phyloP scores from a whole-genome alignment of 306 rosid species.

The Vigna trinervia region DNA sequence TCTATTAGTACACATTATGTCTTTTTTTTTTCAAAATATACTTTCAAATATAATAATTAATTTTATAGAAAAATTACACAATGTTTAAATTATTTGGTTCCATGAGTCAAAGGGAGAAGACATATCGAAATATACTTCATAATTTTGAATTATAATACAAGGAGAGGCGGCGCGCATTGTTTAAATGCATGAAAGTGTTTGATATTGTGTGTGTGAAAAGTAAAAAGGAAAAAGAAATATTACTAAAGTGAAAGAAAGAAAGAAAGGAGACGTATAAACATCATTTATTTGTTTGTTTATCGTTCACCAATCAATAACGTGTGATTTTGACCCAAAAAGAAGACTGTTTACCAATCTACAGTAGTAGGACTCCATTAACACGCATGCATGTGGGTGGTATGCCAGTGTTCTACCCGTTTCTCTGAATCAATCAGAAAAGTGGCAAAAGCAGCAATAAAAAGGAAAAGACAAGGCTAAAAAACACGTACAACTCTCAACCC shows the following conservation, averaged over 20 bases:
- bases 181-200: not conserved
- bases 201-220: constrained; percentile 1
- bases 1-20: too few relatives aligned
- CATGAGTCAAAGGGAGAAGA: too few relatives aligned
- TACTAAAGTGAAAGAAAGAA: not conserved
- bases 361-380: constrained; percentile 18
- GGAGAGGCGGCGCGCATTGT: too few relatives aligned
- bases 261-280: not conserved
- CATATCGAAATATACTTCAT: too few relatives aligned
- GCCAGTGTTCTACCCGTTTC: not conserved
- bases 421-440: constrained; percentile 20
- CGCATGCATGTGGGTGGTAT: constrained; percentile 42
- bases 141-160: too few relatives aligned
- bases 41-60: too few relatives aligned
- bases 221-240: not conserved
- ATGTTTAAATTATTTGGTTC: too few relatives aligned
- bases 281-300: constrained; percentile 16
- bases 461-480: constrained; percentile 20
- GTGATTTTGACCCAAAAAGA: constrained; percentile 36
- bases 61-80: too few relatives aligned
- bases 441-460: constrained; percentile 34
- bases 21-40: too few relatives aligned
- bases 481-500: not conserved
- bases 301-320: constrained; percentile 51
- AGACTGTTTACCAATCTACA: constrained; percentile 35